Percentiles rank a stretch among this genome's conserved stretches.
These are phyloP conservation scores for Trichoderma cornu-damae DNA, from an alignment of 2,329 filamentous ascomycete genomes.

Conservation along the genomic window DNA sequence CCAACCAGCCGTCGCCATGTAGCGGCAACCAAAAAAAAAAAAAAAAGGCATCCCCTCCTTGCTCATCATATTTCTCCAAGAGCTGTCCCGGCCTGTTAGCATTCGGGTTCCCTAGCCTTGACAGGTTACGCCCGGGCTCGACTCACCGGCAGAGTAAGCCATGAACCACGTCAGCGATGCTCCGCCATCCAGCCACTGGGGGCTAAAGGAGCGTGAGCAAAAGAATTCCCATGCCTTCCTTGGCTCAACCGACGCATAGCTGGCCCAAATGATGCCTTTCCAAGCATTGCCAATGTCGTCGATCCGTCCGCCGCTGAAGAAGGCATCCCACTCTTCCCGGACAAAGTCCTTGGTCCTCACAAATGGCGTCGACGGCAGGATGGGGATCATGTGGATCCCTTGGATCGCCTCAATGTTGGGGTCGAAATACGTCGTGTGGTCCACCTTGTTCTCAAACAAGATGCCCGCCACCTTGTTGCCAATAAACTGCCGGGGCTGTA, in stretches of 20 bases:
- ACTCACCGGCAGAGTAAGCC: slow-evolving; percentile 68
- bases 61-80: slow-evolving; percentile 16
- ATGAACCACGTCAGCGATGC: slow-evolving; percentile 82
- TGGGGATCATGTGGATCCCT: slow-evolving; percentile 79
- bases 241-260: slow-evolving; percentile 73
- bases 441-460: slow-evolving; percentile 90
- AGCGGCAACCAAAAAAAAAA: neutral
- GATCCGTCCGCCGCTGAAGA: slow-evolving; percentile 64
- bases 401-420: slow-evolving; percentile 64
- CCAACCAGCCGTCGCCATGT: neutral
- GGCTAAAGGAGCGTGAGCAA: slow-evolving; percentile 57
- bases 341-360: slow-evolving; percentile 67
- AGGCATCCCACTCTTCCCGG: slow-evolving; percentile 72
- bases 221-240: slow-evolving; percentile 70
- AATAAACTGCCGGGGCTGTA: slow-evolving; percentile 71
- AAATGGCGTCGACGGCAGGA: slow-evolving; percentile 63
- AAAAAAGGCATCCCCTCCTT: neutral
- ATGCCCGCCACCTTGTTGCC: slow-evolving; percentile 69
- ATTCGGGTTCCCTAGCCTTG: slow-evolving; percentile 4
- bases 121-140: slow-evolving; percentile 9
- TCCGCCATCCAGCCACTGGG: slow-evolving; percentile 71
- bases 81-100: slow-evolving; percentile 14
- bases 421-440: slow-evolving; percentile 90
- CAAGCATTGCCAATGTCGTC: slow-evolving; percentile 68
- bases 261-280: slow-evolving; percentile 79